Base-by-base conservation (phyloP, 2,329 filamentous ascomycete genomes). In the Calonectria pauciramosa region DNA sequence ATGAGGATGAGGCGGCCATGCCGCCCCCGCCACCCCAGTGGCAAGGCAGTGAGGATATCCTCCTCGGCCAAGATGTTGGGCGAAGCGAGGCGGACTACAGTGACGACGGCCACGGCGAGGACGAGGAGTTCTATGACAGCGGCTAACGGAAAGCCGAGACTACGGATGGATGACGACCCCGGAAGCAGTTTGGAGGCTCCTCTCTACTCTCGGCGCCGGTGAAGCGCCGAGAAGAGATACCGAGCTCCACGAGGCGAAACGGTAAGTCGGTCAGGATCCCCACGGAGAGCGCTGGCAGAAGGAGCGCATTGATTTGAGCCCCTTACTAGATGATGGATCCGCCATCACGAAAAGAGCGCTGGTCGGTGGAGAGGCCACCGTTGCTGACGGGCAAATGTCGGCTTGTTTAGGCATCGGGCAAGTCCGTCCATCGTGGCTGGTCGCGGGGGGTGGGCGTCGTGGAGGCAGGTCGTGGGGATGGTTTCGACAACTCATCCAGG, bases 21-120 rank as follows among this genome's bases (percentile, higher is more conserved):
- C 91, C 91, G 14, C 86, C 85, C 4, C 89, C 89, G 83, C 91
- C 91, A n/a, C 91, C 91, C 11, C 91, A 93, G 82, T 93, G 91
- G 91, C 91, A 93, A 83, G 92, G 91, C 26, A 93, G 91, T 78
- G 91, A 93, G 79, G 92, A 93, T 80, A 85, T 93, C 56, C 84
- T 93, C 44, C 85, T 92, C 6, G 88, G 88, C 64, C 87, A 87
- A 56, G 83, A 86, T 13, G 83, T 88, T 66, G 86, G 86, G 32
- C 84, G 85, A 60, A 86, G 85, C 71, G 85, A 86, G 67, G 84
- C 84, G 28, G 79, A 80, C 68, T 74, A 80, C 41, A 79, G 76
- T 49, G 75, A 67, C 47, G 77, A 77, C 51, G 73, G 76, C 34
- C 72, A 72, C 66, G 60, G 38, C 63, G 78, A 80, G 54, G 67